Evolutionary conservation across 1,139 yeast species (phyloP), one percentile per base, ranked within the genome.

Genomic region (Wickerhamomyces sp.): DNA sequence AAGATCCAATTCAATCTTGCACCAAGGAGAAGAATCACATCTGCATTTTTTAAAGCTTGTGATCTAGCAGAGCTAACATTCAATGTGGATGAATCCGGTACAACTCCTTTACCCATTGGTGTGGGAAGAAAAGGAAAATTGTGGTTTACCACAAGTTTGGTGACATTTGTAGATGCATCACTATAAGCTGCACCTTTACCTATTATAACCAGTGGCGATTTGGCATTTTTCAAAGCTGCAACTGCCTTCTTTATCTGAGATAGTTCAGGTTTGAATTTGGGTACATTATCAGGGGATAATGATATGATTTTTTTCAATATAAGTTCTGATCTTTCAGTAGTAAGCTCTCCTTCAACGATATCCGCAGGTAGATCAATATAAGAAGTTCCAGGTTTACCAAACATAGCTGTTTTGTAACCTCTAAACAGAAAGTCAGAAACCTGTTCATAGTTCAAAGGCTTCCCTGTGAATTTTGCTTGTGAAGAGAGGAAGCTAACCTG

Each of bases 61-160:
- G 85, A 77, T 46, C 88, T 67, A 4, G 84, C 84, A 1, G 84
- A 77, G 0, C 83, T 73, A 14, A 78, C 71, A 53, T 81, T 81
- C 37, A 69, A 56, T 0, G 57, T 58, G 40, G 67, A 65, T 6
- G 62, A 55, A 54, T 81, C 88, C 0, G 77, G 68, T 1, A 81
- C 62, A 0, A 81, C 78, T n/a, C 88, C 88, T 59, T 81, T 81
- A 1, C 84, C 88, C 88, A 81, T 81, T 3, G 88, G 87, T 0
- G 88, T 81, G 11, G 88, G 85, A 42, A 81, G 56, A 52, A 81
- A 81, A 1, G 84, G 78, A 2, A 80, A 46, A 13, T 66, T 57
- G 40, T 76, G 73, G 2, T 45, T 36, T 7, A 58, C 46, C 23
- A 79, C 68, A 42, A 81, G 67, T 1, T 54, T 39, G 2, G 75